Conservation (phyloP, 2,329 filamentous ascomycete genomes). For the Monosporascus ibericus region DNA sequence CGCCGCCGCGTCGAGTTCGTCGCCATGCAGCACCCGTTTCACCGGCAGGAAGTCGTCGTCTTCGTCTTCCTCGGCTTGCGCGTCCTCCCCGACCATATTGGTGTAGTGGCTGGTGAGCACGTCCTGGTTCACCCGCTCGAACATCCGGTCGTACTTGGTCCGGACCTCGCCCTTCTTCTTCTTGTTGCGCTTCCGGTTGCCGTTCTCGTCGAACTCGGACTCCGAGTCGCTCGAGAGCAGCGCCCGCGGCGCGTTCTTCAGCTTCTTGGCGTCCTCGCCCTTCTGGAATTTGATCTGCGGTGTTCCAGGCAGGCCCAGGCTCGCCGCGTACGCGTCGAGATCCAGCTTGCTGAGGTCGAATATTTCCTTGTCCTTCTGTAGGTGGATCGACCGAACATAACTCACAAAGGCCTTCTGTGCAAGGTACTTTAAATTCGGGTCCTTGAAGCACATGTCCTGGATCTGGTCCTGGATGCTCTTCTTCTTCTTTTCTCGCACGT, state of each 20-base stretch:
- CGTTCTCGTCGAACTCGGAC: constrained; percentile 49
- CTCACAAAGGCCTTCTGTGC: constrained; percentile 94
- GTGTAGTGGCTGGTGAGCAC: constrained; percentile 90
- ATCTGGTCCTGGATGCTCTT: constrained; percentile 77
- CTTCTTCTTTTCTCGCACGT: constrained; percentile 84
- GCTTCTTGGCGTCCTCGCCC: constrained; percentile 76
- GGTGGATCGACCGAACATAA: constrained; percentile 76
- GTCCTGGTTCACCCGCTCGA: constrained; percentile 92
- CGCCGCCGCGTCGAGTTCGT: constrained; percentile 49
- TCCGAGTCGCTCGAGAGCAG: constrained; percentile 58
- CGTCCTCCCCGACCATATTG: constrained; percentile 67
- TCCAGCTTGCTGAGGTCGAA: constrained; percentile 81
- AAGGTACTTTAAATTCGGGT: constrained; percentile 87
- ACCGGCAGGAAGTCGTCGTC: constrained; percentile 78
- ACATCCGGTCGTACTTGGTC: constrained; percentile 98
- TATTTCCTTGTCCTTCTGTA: constrained; percentile 87
- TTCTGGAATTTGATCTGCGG: constrained; percentile 92
- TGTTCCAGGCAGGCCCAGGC: constrained; percentile 81
- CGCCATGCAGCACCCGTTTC: constrained; percentile 76
- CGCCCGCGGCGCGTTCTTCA: constrained; percentile 78
- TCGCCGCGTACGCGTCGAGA: constrained; percentile 78
- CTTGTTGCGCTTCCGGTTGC: constrained; percentile 27
- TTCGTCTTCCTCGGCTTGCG: constrained; percentile 36
- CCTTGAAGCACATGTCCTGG: constrained; percentile 94
- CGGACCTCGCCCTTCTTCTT: constrained; percentile 68